These are phyloP conservation scores for Colletotrichum gloeosporioides DNA, from an alignment of 2,329 filamentous ascomycete species.

Conservation along the genomic window DNA sequence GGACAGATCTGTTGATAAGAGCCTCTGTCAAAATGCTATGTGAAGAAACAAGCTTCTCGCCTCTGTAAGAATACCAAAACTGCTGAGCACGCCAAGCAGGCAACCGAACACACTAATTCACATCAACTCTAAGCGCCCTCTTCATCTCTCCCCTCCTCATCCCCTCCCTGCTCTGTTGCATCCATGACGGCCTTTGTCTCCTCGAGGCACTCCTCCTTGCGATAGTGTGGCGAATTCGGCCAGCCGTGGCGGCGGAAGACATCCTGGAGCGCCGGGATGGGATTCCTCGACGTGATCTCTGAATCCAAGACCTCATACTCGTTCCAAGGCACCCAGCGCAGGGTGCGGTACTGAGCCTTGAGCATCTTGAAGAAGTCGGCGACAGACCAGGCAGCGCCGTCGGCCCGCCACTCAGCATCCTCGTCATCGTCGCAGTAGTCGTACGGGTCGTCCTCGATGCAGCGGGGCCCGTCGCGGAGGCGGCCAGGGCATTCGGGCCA, in stretches of 20 bases:
- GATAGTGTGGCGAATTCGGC: slow-evolving; percentile 32
- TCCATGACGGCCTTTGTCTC: not conserved
- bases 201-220: slow-evolving; percentile 27
- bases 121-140: not conserved
- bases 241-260: slow-evolving; percentile 37
- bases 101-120: not conserved
- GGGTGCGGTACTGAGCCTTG: slow-evolving; percentile 27
- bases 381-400: slow-evolving; percentile 26
- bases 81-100: not conserved
- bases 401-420: slow-evolving; percentile 27
- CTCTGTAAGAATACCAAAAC: not conserved
- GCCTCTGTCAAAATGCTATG: not conserved
- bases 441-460: slow-evolving; percentile 24
- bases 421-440: slow-evolving; percentile 28
- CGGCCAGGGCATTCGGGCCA: slow-evolving; percentile 27
- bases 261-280: slow-evolving; percentile 24
- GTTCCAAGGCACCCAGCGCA: slow-evolving; percentile 26
- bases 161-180: not conserved
- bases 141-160: not conserved
- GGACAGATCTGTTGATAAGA: not conserved
- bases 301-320: slow-evolving; percentile 25
- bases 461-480: not conserved
- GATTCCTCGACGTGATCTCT: not conserved
- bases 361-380: slow-evolving; percentile 29
- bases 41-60: not conserved